Conservation (phyloP, 2,329 filamentous ascomycete species). For the Juglanconis oblonga region DNA sequence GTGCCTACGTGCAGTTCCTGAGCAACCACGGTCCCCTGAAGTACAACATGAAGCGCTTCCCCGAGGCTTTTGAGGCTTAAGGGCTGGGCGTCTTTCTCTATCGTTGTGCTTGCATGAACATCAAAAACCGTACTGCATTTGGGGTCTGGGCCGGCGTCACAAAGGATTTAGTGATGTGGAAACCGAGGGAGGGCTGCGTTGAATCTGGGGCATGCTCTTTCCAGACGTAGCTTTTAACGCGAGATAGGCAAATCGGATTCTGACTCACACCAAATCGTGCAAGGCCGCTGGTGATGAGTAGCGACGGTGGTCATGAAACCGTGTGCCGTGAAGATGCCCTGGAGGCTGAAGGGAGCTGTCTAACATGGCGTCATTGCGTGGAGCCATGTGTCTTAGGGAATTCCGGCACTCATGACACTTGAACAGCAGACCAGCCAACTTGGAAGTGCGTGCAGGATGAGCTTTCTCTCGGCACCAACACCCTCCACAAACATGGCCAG, state of each 20-base stretch:
- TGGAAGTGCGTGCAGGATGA: neutral
- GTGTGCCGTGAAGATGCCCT: neutral
- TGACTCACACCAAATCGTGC: neutral
- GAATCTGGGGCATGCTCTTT: slow-evolving; percentile 9
- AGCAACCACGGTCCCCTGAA: slow-evolving; percentile 84
- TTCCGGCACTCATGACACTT: neutral
- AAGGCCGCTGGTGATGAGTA: neutral
- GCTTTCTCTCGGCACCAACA: too few species aligned
- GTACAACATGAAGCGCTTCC: slow-evolving; percentile 92
- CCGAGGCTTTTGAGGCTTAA: slow-evolving; percentile 75
- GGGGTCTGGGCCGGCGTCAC: slow-evolving; percentile 43
- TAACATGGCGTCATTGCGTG: neutral
- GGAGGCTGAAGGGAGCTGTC: neutral
- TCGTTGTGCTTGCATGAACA: slow-evolving; percentile 23
- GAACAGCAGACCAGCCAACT: neutral
- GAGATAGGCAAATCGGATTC: slow-evolving; percentile 18
- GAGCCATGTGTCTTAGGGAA: neutral
- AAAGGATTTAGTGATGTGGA: slow-evolving; percentile 22
- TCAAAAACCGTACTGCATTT: slow-evolving; percentile 29
- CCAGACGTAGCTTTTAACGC: slow-evolving; percentile 14
- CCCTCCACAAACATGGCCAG: neutral
- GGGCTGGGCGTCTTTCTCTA: slow-evolving; percentile 24
- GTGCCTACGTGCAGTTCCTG: slow-evolving; percentile 99
- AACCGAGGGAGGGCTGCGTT: slow-evolving; percentile 11
- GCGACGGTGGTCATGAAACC: slow-evolving; percentile 1